Evolutionary conservation across 768 basidiomycete genomes (phyloP).

Genomic region (Russula vinacea): DNA sequence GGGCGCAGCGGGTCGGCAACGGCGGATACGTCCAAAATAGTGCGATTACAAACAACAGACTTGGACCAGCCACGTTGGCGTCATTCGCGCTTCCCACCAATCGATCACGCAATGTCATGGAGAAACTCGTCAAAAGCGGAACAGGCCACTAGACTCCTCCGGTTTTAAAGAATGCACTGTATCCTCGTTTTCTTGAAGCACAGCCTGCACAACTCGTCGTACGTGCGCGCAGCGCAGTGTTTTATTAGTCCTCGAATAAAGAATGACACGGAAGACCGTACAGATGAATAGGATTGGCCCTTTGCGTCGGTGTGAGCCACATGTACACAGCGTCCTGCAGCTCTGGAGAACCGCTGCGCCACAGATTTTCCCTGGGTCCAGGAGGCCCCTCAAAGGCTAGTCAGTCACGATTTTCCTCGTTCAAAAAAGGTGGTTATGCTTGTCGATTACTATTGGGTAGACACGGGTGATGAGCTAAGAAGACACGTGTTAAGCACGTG

Average conservation of each 20-base stretch:
- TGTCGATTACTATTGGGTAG: no score
- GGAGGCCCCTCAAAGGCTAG: constrained; percentile 60
- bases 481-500: constrained; percentile 32
- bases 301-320: constrained; percentile 55
- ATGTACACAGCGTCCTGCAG: no score
- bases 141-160: no score
- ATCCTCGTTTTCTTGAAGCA: constrained; percentile 59
- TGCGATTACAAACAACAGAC: no score
- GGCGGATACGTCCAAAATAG: constrained; percentile 47
- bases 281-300: constrained; percentile 50
- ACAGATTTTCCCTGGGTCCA: constrained; percentile 55
- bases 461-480: no score
- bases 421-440: constrained; percentile 58
- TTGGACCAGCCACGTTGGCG: no score
- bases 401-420: constrained; percentile 41
- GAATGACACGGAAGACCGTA: constrained; percentile 41
- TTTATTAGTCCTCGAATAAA: constrained; percentile 61
- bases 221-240: constrained; percentile 44
- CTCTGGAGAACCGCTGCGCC: no score
- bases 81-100: no score
- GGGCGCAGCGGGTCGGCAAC: constrained; percentile 31
- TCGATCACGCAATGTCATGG: no score
- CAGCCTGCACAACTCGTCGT: constrained; percentile 53
- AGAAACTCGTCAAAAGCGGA: no score
- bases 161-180: no score